A percentile compares a stretch with the other conserved stretches of the same genome.
These are phyloP conservation scores for Aspergillus sp. DNA, from an alignment of 2,329 filamentous ascomycete species.

Conservation along the genomic window DNA sequence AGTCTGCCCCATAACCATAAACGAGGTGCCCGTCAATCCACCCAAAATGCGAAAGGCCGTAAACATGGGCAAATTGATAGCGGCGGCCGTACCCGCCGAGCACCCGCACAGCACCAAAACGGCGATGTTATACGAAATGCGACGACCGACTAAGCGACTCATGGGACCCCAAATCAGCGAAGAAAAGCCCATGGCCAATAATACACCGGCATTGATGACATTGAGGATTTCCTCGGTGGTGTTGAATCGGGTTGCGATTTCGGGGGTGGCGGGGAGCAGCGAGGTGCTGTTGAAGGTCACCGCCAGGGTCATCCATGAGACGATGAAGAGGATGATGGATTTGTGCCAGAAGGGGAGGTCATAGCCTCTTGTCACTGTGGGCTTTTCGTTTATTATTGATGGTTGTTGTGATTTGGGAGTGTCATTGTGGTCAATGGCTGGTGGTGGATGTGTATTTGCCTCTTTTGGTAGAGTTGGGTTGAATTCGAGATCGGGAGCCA, in stretches of 20 bases:
- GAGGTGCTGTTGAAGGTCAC: constrained; percentile 48
- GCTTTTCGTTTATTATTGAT: too few relatives aligned
- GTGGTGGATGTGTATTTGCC: too few relatives aligned
- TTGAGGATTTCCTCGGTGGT: constrained; percentile 40
- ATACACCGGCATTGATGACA: constrained; percentile 40
- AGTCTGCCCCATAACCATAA: constrained; percentile 44
- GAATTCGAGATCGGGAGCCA: constrained; percentile 20
- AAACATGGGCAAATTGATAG: constrained; percentile 37
- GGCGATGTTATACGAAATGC: constrained; percentile 35
- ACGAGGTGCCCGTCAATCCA: constrained; percentile 41
- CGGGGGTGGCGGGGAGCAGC: constrained; percentile 41
- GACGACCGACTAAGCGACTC: constrained; percentile 32
- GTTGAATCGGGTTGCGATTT: constrained; percentile 42
- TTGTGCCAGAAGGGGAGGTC: constrained; percentile 41
- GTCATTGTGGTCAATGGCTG: too few relatives aligned
- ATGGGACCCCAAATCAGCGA: constrained; percentile 40
- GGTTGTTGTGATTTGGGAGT: too few relatives aligned
- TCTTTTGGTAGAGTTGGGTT: neutral
- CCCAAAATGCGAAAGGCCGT: constrained; percentile 38
- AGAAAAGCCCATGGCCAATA: constrained; percentile 43
- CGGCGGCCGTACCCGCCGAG: constrained; percentile 35
- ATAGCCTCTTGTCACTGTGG: constrained; percentile 19
- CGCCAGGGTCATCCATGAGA: constrained; percentile 46
- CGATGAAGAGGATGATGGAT: constrained; percentile 43
- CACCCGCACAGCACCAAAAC: constrained; percentile 36